Evolutionary conservation across 371 early-diverging fungal species (phyloP).

Genomic region (Lichtheimia hyalospora): DNA sequence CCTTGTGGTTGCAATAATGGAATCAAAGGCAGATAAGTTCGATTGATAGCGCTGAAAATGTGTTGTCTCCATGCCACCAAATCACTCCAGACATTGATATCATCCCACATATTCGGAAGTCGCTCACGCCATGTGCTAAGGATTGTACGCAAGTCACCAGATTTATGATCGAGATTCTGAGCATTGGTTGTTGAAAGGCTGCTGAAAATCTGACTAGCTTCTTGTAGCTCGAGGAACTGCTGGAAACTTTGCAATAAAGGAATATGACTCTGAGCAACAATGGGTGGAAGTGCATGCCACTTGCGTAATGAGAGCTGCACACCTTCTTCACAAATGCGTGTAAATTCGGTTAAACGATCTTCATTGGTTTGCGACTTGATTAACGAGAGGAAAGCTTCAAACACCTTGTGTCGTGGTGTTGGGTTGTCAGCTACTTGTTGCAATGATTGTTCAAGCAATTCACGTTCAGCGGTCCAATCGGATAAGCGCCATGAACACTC

Average conservation of each 20-base stretch:
- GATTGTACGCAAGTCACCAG: constrained; percentile 87
- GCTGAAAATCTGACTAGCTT: constrained; percentile 86
- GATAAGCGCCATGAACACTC: constrained; percentile 92
- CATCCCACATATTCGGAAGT: constrained; percentile 96
- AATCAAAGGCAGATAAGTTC: constrained; percentile 88
- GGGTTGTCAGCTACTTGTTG: constrained; percentile 57
- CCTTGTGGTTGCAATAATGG: constrained; percentile 60
- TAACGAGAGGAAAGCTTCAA: constrained; percentile 83
- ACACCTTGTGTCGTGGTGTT: constrained; percentile 78
- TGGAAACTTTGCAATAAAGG: constrained; percentile 91
- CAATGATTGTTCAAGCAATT: constrained; percentile 65
- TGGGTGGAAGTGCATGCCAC: constrained; percentile 86
- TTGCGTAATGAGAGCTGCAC: constrained; percentile 80
- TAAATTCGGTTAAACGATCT: constrained; percentile 70
- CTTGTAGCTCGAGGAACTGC: constrained; percentile 92
- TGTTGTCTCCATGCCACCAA: constrained; percentile 98
- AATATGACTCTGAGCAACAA: constrained; percentile 85
- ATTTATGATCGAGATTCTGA: constrained; percentile 79
- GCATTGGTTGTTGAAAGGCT: constrained; percentile 77
- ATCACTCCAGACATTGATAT: constrained; percentile 97
- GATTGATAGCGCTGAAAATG: constrained; percentile 94
- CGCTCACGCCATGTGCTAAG: constrained; percentile 97
- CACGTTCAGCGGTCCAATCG: constrained; percentile 86
- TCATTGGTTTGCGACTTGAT: constrained; percentile 69
- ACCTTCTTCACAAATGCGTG: constrained; percentile 84